These are phyloP conservation scores for Begonia fuchsioides DNA, from an alignment of 306 rosid species.

Conservation along the genomic window DNA sequence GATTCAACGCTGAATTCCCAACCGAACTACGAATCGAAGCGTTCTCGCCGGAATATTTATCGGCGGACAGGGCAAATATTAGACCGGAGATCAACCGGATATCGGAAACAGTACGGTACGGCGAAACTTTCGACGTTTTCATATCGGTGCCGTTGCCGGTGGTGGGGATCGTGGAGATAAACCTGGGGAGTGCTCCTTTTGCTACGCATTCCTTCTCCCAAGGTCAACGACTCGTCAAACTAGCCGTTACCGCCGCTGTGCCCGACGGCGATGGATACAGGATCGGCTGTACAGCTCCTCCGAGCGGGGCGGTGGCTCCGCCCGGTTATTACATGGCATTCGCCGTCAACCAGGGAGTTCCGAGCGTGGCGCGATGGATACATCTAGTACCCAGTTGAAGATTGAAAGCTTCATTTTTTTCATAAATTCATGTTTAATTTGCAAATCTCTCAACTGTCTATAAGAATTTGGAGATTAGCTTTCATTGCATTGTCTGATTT, in stretches of 20 bases:
- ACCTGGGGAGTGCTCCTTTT: constrained; percentile 59
- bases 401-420: too few species aligned
- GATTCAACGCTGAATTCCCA: constrained; percentile 35
- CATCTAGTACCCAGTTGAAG: constrained; percentile 15
- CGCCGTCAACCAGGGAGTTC: constrained; percentile 82
- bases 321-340: constrained; percentile 87
- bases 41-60: constrained; percentile 70
- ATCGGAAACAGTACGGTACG: constrained; percentile 41
- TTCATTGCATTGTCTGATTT: too few species aligned
- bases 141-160: constrained; percentile 46
- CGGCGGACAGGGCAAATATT: constrained; percentile 33
- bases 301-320: constrained; percentile 56
- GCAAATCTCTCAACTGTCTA: too few species aligned
- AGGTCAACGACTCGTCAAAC: constrained; percentile 77
- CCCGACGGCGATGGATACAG: constrained; percentile 35
- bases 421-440: too few species aligned
- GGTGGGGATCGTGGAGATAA: constrained; percentile 66
- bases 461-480: too few species aligned
- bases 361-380: constrained; percentile 74
- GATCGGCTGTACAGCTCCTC: constrained; percentile 52
- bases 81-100: constrained; percentile 42
- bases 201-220: constrained; percentile 83
- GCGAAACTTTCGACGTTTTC: constrained; percentile 34
- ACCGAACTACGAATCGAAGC: constrained; percentile 68
- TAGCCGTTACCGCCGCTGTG: constrained; percentile 28